Conservation (phyloP, 345 rosid genomes). For the Eucalyptus shirleyi region DNA sequence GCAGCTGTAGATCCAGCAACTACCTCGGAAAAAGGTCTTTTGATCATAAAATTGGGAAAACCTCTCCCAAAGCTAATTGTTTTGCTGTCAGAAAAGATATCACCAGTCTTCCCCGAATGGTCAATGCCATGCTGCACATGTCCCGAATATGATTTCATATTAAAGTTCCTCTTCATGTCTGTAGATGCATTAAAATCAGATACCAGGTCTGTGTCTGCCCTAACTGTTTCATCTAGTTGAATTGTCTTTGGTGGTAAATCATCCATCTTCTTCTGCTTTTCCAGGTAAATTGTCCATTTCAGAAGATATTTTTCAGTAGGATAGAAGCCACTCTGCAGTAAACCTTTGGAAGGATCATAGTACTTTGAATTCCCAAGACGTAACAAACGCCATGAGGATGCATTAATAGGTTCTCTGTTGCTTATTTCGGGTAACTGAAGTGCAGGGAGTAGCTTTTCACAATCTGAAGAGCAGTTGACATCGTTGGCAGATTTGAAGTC, state of each 20-base stretch:
- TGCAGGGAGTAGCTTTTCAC: slow-evolving; percentile 55
- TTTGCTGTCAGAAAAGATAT: slow-evolving; percentile 15
- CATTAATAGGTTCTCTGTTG: slow-evolving; percentile 27
- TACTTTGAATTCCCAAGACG: slow-evolving; percentile 62
- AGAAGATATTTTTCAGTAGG: slow-evolving; percentile 44
- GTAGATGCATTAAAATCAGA: slow-evolving; percentile 10
- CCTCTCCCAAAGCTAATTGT: slow-evolving; percentile 59
- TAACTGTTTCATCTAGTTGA: slow-evolving; percentile 11
- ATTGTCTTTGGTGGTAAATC: neutral
- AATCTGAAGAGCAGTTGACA: slow-evolving; percentile 46
- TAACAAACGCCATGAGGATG: slow-evolving; percentile 71
- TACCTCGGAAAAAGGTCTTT: slow-evolving; percentile 82
- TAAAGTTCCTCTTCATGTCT: slow-evolving; percentile 15
- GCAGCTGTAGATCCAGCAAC: slow-evolving; percentile 60
- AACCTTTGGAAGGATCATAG: slow-evolving; percentile 64
- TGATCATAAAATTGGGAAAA: slow-evolving; percentile 53
- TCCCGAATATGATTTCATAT: slow-evolving; percentile 3
- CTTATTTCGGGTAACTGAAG: slow-evolving; percentile 36
- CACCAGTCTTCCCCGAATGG: slow-evolving; percentile 21
- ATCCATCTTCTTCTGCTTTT: slow-evolving; percentile 28
- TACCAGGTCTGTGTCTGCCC: slow-evolving; percentile 2
- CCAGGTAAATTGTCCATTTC: slow-evolving; percentile 44
- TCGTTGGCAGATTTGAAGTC: slow-evolving; percentile 65
- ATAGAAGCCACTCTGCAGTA: slow-evolving; percentile 76
- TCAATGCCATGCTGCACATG: slow-evolving; percentile 9